These are phyloP conservation scores for Colletotrichum coccodes DNA, from an alignment of 2,329 filamentous ascomycete species.

Conservation along the genomic window DNA sequence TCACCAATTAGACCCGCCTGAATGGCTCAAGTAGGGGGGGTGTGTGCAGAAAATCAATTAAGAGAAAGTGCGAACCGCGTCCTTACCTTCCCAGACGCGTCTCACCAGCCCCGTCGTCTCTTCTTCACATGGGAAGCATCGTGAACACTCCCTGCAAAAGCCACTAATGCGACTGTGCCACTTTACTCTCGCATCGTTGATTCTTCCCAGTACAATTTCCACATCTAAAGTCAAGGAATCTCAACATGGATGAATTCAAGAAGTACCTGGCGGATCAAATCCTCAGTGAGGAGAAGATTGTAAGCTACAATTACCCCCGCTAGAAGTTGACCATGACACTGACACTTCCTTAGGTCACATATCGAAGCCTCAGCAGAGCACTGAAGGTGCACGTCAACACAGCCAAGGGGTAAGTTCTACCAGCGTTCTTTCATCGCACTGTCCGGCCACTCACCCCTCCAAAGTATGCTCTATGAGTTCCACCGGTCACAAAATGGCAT, in stretches of 20 bases:
- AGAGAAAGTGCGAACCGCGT: slow-evolving; percentile 16
- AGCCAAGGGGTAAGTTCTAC: slow-evolving; percentile 80
- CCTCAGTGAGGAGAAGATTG: slow-evolving; percentile 78
- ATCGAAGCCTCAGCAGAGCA: slow-evolving; percentile 84
- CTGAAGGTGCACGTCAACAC: slow-evolving; percentile 86
- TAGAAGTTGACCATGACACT: slow-evolving; percentile 18
- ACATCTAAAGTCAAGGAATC: not conserved
- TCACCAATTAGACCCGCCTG: slow-evolving; percentile 4
- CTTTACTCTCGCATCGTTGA: not conserved
- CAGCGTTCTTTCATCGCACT: slow-evolving; percentile 2
- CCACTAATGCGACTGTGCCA: not conserved
- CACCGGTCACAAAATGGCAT: slow-evolving; percentile 81
- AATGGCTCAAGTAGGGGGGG: not conserved
- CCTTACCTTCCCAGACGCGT: slow-evolving; percentile 18
- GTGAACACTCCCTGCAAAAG: not conserved
- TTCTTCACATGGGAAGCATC: not conserved
- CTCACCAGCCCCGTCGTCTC: not conserved
- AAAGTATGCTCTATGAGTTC: slow-evolving; percentile 88
- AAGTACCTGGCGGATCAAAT: slow-evolving; percentile 81
- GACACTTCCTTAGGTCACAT: slow-evolving; percentile 74
- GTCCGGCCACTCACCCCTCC: slow-evolving; percentile 54
- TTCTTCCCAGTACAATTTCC: not conserved
- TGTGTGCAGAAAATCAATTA: slow-evolving; percentile 30
- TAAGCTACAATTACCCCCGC: slow-evolving; percentile 50
- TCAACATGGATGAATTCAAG: slow-evolving; percentile 69